Conservation (phyloP, 176 grass and related monocot species). For the Ananas comosus region DNA sequence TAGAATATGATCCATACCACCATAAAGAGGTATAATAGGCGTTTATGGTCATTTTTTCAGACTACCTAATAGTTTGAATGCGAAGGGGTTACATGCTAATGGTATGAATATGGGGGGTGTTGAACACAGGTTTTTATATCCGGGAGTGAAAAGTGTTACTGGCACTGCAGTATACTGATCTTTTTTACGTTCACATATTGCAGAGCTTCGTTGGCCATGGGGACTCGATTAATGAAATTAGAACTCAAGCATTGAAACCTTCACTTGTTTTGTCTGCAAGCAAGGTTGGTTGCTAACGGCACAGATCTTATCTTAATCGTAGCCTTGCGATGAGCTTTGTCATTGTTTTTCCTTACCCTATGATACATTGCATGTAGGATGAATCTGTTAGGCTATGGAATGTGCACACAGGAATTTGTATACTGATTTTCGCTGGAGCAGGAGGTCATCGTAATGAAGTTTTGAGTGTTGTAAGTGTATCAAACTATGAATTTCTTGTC, state of each 20-base stretch:
- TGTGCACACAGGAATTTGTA: slow-evolving; percentile 91
- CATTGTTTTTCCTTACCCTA: not conserved
- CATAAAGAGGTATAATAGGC: too few relatives aligned
- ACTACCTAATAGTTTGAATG: too few relatives aligned
- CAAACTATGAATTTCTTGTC: slow-evolving; percentile 3
- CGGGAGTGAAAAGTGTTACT: too few relatives aligned
- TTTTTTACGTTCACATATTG: slow-evolving; percentile 14
- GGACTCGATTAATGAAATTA: slow-evolving; percentile 75
- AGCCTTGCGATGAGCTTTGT: not conserved
- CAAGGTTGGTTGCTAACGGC: slow-evolving; percentile 68
- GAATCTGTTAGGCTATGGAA: slow-evolving; percentile 97
- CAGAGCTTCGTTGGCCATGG: slow-evolving; percentile 87
- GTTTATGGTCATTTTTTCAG: too few relatives aligned
- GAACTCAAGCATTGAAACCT: slow-evolving; percentile 62
- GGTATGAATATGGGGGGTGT: too few relatives aligned
- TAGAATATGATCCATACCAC: too few relatives aligned
- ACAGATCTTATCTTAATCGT: not conserved
- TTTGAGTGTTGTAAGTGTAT: slow-evolving; percentile 79
- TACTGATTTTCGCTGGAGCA: slow-evolving; percentile 84
- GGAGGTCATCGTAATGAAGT: slow-evolving; percentile 96
- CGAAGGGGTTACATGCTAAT: too few relatives aligned
- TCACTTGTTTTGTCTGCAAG: slow-evolving; percentile 94
- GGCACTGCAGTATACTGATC: not conserved
- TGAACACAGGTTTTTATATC: too few relatives aligned
- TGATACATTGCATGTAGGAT: slow-evolving; percentile 37